A percentile compares a stretch with the other conserved stretches of the same genome.
Conservation (phyloP, 2,329 filamentous ascomycete species). For the Talaromyces sp. region DNA sequence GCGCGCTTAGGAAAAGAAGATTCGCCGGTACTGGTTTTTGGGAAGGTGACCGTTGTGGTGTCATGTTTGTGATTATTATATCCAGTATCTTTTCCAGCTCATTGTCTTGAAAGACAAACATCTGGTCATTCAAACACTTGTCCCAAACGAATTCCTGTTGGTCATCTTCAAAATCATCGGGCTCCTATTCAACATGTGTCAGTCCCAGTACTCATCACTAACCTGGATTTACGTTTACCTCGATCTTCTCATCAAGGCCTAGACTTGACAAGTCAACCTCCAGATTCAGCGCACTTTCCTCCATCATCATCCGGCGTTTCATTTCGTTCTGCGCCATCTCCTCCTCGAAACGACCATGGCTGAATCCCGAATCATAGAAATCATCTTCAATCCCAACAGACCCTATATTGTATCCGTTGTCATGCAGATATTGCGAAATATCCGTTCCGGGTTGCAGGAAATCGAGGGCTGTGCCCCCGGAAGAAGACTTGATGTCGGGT, state of each 20-base stretch:
- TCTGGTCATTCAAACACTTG: conserved; percentile 90
- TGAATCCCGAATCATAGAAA: conserved; percentile 90
- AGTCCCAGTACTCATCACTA: not conserved
- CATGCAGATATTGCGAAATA: conserved; percentile 90
- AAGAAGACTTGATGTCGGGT: conserved; percentile 92
- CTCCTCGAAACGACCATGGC: conserved; percentile 91
- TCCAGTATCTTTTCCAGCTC: conserved; percentile 89
- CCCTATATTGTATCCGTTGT: conserved; percentile 75
- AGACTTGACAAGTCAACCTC: conserved; percentile 96
- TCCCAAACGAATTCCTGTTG: conserved; percentile 95
- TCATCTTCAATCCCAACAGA: conserved; percentile 60
- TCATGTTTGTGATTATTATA: conserved; percentile 97
- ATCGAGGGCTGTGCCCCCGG: conserved; percentile 89
- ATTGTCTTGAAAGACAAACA: conserved; percentile 98
- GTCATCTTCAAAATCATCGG: conserved; percentile 81
- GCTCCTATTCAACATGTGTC: conserved; percentile 36
- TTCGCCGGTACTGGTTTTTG: conserved; percentile 98
- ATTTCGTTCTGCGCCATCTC: conserved; percentile 96
- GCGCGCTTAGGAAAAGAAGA: conserved; percentile 89
- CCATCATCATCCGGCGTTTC: conserved; percentile 92
- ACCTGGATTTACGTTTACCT: conserved; percentile 54
- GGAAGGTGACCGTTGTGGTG: conserved; percentile 87
- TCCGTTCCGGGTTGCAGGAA: conserved; percentile 95
- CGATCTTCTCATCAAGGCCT: conserved; percentile 90
- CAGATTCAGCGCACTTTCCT: conserved; percentile 93